These are phyloP conservation scores for Calonectria henricotiae DNA, from an alignment of 2,329 filamentous ascomycete species.

Conservation along the genomic window DNA sequence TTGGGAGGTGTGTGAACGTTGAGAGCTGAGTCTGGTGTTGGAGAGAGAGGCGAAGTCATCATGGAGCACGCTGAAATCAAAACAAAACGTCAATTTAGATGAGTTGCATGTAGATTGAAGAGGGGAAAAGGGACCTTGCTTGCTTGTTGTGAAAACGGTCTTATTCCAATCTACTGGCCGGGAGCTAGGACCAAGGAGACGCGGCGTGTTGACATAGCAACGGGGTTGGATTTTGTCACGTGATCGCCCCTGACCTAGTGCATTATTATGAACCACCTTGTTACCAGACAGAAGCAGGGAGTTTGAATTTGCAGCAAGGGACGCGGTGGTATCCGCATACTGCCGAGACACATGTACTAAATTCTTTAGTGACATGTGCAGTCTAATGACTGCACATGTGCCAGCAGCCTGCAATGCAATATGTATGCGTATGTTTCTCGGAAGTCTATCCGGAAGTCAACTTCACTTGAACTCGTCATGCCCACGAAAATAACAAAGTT, in stretches of 20 bases:
- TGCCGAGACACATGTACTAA: constrained; percentile 19
- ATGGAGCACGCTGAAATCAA: constrained; percentile 46
- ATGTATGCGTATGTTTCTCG: not conserved
- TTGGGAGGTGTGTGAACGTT: constrained; percentile 51
- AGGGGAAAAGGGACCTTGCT: constrained; percentile 29
- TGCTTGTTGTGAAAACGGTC: constrained; percentile 41
- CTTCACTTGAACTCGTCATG: not conserved
- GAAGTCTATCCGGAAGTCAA: not conserved
- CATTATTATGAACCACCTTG: constrained; percentile 4
- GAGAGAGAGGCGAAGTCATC: constrained; percentile 53
- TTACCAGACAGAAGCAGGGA: not conserved
- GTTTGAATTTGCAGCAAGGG: constrained; percentile 7
- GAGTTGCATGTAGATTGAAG: constrained; percentile 30
- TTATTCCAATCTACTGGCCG: constrained; percentile 33
- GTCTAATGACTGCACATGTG: not conserved
- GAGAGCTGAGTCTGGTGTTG: constrained; percentile 48
- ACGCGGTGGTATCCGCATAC: constrained; percentile 8
- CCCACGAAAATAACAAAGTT: constrained; percentile 21
- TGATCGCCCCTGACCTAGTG: constrained; percentile 34
- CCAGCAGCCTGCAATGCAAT: not conserved
- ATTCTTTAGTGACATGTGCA: constrained; percentile 9
- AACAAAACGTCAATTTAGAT: constrained; percentile 37
- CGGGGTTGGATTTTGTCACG: constrained; percentile 25
- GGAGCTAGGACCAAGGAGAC: constrained; percentile 39
- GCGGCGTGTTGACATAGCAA: constrained; percentile 48